Base-by-base conservation (phyloP, 768 basidiomycete species). In the Lactifluus rugatus region DNA sequence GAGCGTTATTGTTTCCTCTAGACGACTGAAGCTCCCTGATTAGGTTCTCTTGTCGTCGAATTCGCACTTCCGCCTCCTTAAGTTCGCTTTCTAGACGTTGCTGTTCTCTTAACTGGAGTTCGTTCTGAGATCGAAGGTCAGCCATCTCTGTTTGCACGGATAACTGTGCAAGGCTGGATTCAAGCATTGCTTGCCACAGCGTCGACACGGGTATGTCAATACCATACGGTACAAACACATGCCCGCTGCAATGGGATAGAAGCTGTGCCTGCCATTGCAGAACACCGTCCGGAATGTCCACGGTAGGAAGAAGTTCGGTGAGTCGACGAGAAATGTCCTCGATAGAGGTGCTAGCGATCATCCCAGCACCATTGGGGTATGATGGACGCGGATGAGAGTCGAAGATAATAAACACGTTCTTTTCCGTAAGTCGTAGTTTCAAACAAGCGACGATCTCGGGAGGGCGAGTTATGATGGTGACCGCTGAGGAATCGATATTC, bases 251-350 rank as follows among this genome's bases (percentile, higher is more conserved):
- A 52, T 84, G 75, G 3, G 74, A 70, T 23, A 87, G 74, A 2
- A 85, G 76, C 57, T 84, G 81, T 0, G 81, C 79, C 62, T 87
- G 80, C 83, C 84, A 87, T 61, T 79, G 78, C 42, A 83, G 66
- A 11, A 70, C 69, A 16, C 70, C 62, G 51, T 80, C 75, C 19
- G 67, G 64, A 14, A 82, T 66, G 26, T 72, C 66, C 56, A 85
- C 83, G 56, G 79, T 72, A 7, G 75, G 74, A 34, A 86, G 70
- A 37, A 83, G 73, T 0, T 73, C 65, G 19, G 72, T 68, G 48
- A 85, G 71, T 49, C 77, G 76, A 16, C 62, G 50, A 2, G 80
- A 78, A 1, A 78, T 72, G 5, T 62, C 67, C 21, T 76, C 73
- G 7, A 79, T 55, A 5, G 76, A 80, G 1, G 74, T 69, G 63